Evolutionary conservation across 75 land plant species (phyloP).

Genomic region (Chamaecyparis obtusa): DNA sequence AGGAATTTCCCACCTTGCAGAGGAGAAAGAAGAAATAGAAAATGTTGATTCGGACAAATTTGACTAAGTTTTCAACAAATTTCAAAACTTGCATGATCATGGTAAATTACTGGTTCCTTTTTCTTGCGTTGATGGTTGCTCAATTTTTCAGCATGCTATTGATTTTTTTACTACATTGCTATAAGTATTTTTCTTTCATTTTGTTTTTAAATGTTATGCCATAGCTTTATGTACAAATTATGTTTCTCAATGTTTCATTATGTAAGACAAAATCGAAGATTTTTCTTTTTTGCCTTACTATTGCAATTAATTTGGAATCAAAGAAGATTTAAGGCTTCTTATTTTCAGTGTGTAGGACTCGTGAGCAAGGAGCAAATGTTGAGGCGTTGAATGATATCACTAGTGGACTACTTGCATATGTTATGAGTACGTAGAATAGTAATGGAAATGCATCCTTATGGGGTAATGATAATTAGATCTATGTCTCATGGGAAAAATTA

Average conservation of each 20-base stretch:
- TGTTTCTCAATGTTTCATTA: neutral
- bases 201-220: neutral
- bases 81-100: conserved; percentile 46
- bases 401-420: conserved; percentile 33
- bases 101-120: conserved; percentile 22
- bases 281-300: neutral
- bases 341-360: conserved; percentile 57
- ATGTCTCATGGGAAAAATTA: conserved; percentile 49
- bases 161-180: neutral
- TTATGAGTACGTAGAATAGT: conserved; percentile 27
- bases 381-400: conserved; percentile 68
- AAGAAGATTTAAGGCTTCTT: neutral
- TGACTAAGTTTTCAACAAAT: conserved; percentile 33
- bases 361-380: conserved; percentile 91
- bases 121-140: neutral
- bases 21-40: conserved; percentile 35
- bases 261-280: neutral
- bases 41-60: conserved; percentile 39
- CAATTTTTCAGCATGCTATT: neutral
- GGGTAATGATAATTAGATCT: conserved; percentile 11
- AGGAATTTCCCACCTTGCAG: conserved; percentile 34
- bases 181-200: neutral
- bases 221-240: neutral
- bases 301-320: neutral
- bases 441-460: neutral